Conservation (phyloP, 768 basidiomycete genomes). For the Artomyces pyxidatus region DNA sequence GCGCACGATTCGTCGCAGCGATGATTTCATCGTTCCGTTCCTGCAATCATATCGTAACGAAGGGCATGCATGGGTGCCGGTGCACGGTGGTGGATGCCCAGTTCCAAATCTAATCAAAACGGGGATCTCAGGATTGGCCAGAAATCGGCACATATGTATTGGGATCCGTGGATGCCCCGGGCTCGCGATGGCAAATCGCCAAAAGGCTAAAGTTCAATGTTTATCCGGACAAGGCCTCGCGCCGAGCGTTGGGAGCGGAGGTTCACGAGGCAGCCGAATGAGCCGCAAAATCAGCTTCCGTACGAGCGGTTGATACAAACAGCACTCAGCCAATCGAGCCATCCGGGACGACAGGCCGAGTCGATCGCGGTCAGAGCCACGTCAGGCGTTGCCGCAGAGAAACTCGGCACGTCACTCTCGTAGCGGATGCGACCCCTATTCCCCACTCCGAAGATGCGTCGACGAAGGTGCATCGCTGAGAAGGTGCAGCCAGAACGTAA, state of each 20-base stretch:
- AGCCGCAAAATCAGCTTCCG: slow-evolving; percentile 9
- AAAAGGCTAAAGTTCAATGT: slow-evolving; percentile 16
- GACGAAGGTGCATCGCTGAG: no score
- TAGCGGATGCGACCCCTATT: no score
- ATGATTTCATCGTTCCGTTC: background rate
- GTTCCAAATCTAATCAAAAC: background rate
- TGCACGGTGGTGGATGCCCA: background rate
- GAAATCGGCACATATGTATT: slow-evolving; percentile 11
- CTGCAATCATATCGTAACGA: slow-evolving; percentile 7
- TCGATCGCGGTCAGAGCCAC: no score
- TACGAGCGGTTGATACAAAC: background rate
- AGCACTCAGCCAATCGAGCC: background rate
- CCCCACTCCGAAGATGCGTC: no score
- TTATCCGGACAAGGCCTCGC: slow-evolving; percentile 4
- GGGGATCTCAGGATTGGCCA: slow-evolving; percentile 10
- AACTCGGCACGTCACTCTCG: no score
- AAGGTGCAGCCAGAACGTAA: no score
- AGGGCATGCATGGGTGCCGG: slow-evolving; percentile 1
- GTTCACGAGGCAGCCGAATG: slow-evolving; percentile 13
- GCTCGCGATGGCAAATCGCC: slow-evolving; percentile 16
- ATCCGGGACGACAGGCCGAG: background rate
- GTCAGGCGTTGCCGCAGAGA: no score
- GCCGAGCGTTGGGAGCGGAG: slow-evolving; percentile 5
- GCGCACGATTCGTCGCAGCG: background rate
- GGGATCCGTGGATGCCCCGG: slow-evolving; percentile 10